These are phyloP conservation scores for Trichoderma lentiforme DNA, from an alignment of 2,329 filamentous ascomycete species.

Conservation along the genomic window DNA sequence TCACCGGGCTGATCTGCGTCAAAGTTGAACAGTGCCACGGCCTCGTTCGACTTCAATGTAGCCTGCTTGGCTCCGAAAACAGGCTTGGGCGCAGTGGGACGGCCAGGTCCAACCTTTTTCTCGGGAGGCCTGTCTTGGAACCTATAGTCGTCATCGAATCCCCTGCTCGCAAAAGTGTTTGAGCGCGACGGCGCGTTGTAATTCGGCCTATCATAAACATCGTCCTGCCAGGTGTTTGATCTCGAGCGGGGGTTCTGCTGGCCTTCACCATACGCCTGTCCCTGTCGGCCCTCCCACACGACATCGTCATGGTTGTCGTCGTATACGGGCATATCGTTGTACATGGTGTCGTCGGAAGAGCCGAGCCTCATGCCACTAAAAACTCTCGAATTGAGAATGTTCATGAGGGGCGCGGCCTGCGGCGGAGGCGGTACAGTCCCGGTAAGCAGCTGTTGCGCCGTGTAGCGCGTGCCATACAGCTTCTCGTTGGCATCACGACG, in stretches of 20 bases:
- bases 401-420: slow-evolving; percentile 79
- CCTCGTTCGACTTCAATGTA: slow-evolving; percentile 68
- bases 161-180: slow-evolving; percentile 46
- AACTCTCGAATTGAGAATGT: slow-evolving; percentile 76
- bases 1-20: slow-evolving; percentile 92
- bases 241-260: slow-evolving; percentile 42
- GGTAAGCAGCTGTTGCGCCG: slow-evolving; percentile 75
- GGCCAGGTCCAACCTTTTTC: slow-evolving; percentile 59
- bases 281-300: slow-evolving; percentile 75
- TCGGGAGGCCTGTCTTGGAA: slow-evolving; percentile 47
- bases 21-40: slow-evolving; percentile 88
- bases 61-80: slow-evolving; percentile 64
- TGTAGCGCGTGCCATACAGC: slow-evolving; percentile 80
- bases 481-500: slow-evolving; percentile 96
- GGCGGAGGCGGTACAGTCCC: slow-evolving; percentile 76
- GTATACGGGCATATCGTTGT: slow-evolving; percentile 91
- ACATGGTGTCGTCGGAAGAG: slow-evolving; percentile 63
- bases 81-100: slow-evolving; percentile 87
- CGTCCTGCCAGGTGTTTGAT: slow-evolving; percentile 71
- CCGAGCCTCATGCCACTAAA: slow-evolving; percentile 65
- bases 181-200: slow-evolving; percentile 45
- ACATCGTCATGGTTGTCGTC: slow-evolving; percentile 78
- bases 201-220: slow-evolving; percentile 63
- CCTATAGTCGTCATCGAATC: slow-evolving; percentile 49
- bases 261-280: slow-evolving; percentile 68